phyloP scores from a whole-genome alignment of 2,329 filamentous ascomycete genomes.

The Tolypocladium ovalisporum region DNA sequence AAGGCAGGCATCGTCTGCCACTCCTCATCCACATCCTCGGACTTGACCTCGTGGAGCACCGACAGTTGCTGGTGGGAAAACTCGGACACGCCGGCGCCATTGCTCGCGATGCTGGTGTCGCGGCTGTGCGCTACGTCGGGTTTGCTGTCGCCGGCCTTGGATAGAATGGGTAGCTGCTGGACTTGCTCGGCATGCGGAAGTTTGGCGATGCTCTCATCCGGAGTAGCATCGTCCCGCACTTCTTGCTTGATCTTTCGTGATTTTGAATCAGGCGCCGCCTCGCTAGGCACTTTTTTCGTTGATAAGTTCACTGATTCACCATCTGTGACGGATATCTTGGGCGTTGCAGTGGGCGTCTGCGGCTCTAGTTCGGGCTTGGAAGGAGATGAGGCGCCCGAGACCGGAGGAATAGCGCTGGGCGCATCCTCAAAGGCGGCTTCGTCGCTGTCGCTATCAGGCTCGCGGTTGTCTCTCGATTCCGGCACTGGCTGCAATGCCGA shows the following conservation, averaged over 20 bases:
- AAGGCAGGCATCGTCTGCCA: conserved; percentile 96
- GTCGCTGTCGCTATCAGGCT: conserved; percentile 21
- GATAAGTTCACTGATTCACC: not conserved
- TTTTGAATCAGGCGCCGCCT: not conserved
- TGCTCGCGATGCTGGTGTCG: conserved; percentile 27
- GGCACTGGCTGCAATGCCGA: not conserved
- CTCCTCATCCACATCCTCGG: conserved; percentile 48
- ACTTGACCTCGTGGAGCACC: conserved; percentile 41
- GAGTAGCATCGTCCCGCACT: not conserved
- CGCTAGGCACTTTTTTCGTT: not conserved
- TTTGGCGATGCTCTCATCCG: not conserved
- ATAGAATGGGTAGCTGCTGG: conserved; percentile 3
- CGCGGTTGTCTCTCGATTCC: not conserved
- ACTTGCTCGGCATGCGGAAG: conserved; percentile 3
- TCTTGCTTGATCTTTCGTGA: not conserved
- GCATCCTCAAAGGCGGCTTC: conserved; percentile 25
- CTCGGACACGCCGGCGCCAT: conserved; percentile 48
- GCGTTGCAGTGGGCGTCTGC: not conserved
- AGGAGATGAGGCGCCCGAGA: not conserved
- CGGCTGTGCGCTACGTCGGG: conserved; percentile 18
- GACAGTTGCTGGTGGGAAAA: conserved; percentile 82
- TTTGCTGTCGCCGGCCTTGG: conserved; percentile 5
- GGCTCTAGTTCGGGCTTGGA: not conserved
- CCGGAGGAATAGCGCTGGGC: conserved; percentile 14
- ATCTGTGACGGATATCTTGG: not conserved